Evolutionary conservation across 108 stramenopile species (phyloP), one percentile per base, ranked within the genome.

Genomic region (Aurantiochytrium sp.): DNA sequence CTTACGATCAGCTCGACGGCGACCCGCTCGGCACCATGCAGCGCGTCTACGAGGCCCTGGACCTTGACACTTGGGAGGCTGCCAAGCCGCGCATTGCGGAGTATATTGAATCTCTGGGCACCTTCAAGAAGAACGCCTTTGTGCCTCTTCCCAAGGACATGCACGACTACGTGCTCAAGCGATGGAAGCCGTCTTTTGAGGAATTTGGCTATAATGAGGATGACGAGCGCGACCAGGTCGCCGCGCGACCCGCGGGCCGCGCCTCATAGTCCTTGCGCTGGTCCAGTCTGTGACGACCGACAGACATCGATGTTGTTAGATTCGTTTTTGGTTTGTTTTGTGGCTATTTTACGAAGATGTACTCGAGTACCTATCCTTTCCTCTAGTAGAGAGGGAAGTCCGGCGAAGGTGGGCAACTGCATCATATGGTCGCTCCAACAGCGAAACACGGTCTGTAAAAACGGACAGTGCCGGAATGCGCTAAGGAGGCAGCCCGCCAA

Each of bases 161-260:
- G 85, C 24, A 31, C 6, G 30, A 34, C 12, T 54, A 52, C 34
- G 53, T 86, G 36, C 53, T 27, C 30, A 54, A 86, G 30, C 52
- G 85, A 52, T 86, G 85, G 85, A 24, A 19, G 52, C 52, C 85
- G 15, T 86, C 85, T 1, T 86, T 86, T 45, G 24, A 54, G 4
- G 52, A 54, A 22, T 54, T 86, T 3, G 85, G 85, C 15, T 86
- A 86, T 24, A 81, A 24, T 24, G 39, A 81, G 73, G 19, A 65
- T 0, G 73, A 48, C 17, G 73, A 81, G 24, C 36, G 39, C 17
- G 42, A 81, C 32, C 42, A 81, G 24, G 32, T 1, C 6, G 73
- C 73, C 45, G 15, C 4, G 32, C 34, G 32, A 27, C 59, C 59
- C 8, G 22, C 8, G 24, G 59, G 59, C 12, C 59, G 59, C 24